Conservation (phyloP, 495 filamentous ascomycete species). For the Immersiella caudata region DNA sequence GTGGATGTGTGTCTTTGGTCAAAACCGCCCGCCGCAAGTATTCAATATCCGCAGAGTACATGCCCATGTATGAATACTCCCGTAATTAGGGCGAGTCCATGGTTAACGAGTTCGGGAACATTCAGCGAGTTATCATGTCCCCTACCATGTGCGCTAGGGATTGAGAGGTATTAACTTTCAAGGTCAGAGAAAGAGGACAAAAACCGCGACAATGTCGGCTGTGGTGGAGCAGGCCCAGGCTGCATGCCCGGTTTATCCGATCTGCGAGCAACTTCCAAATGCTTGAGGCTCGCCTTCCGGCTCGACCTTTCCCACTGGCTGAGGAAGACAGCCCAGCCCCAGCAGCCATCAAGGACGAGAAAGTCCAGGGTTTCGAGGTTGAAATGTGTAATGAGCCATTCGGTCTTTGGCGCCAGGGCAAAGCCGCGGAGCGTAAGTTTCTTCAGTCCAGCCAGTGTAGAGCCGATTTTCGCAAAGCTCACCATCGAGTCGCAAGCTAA, state of each 20-base stretch:
- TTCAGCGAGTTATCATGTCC: background rate
- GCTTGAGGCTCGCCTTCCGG: background rate
- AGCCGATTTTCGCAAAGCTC: no score
- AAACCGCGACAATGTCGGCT: background rate
- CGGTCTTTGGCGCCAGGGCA: background rate
- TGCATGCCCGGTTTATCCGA: background rate
- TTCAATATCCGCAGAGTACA: background rate
- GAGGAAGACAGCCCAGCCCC: background rate
- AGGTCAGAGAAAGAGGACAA: background rate
- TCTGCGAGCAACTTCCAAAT: background rate
- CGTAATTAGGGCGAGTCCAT: background rate
- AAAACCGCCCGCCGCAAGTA: background rate
- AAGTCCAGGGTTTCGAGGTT: background rate
- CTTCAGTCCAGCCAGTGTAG: no score
- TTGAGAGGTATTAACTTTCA: background rate
- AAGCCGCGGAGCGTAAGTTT: background rate
- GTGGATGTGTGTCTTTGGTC: background rate
- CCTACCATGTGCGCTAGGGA: background rate
- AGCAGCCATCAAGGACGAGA: background rate
- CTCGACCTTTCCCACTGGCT: background rate
- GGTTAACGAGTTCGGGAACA: background rate
- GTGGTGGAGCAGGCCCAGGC: background rate
- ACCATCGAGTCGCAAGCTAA: no score
- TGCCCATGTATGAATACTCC: background rate
- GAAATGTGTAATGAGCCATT: background rate